Percentiles rank a stretch among this genome's conserved stretches.
These are phyloP conservation scores for Suillus decipiens DNA, from an alignment of 768 basidiomycete genomes.

Conservation along the genomic window DNA sequence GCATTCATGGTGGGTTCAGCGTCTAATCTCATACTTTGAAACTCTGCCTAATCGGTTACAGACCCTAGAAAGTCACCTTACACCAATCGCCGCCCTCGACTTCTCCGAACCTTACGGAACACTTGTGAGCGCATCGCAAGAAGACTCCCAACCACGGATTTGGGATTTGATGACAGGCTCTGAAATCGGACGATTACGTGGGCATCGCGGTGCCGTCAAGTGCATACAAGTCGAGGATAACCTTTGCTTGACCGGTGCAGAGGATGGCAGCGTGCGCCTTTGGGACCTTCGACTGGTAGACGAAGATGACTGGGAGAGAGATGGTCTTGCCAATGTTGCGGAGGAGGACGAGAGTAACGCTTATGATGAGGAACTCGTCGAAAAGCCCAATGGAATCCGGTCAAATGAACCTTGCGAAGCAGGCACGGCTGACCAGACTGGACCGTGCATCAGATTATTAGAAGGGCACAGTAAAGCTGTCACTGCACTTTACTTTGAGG, in stretches of 20 bases:
- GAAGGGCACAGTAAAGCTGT: conserved; percentile 95
- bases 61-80: conserved; percentile 81
- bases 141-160: conserved; percentile 84
- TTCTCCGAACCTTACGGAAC: conserved; percentile 97
- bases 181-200: conserved; percentile 81
- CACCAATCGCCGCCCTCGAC: conserved; percentile 86
- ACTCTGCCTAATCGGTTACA: conserved; percentile 29
- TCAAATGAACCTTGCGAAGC: conserved; percentile 40
- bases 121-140: conserved; percentile 83
- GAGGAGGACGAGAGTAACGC: conserved; percentile 55
- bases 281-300: conserved; percentile 92
- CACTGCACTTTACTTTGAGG: conserved; percentile 94
- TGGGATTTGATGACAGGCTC: conserved; percentile 94
- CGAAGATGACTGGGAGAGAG: conserved; percentile 62
- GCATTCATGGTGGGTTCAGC: conserved; percentile 87
- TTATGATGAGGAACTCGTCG: conserved; percentile 38
- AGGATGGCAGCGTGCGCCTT: conserved; percentile 80
- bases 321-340: conserved; percentile 59
- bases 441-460: conserved; percentile 64
- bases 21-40: not conserved
- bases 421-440: conserved; percentile 44
- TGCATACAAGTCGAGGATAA: conserved; percentile 92
- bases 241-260: conserved; percentile 87
- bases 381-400: conserved; percentile 43
- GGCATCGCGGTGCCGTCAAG: conserved; percentile 82